These are phyloP conservation scores for Calonectria honghensis DNA, from an alignment of 2,329 filamentous ascomycete species.

Conservation along the genomic window DNA sequence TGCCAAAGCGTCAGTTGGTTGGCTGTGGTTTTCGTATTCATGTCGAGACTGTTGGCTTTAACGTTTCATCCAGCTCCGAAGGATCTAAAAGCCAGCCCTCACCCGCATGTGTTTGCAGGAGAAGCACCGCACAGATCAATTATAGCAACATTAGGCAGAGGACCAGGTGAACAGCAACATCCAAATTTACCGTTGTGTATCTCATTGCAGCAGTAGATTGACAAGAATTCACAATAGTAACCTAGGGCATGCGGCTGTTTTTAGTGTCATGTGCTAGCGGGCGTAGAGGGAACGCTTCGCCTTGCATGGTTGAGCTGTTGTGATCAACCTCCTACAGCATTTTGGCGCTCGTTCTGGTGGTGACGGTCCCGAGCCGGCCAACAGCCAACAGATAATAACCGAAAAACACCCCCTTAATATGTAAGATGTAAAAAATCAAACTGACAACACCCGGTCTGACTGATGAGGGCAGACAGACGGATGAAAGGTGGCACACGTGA, in stretches of 20 bases:
- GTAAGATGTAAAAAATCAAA: background rate
- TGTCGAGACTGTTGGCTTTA: slow-evolving; percentile 12
- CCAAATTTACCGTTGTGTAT: background rate
- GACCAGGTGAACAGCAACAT: background rate
- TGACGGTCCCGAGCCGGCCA: background rate
- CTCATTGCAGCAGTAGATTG: background rate
- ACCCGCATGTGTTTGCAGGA: background rate
- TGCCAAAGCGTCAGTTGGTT: slow-evolving; percentile 13
- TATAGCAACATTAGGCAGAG: background rate
- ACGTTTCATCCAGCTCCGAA: background rate
- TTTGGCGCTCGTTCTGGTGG: background rate
- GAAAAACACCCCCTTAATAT: background rate
- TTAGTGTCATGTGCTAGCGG: background rate
- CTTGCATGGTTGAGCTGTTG: background rate
- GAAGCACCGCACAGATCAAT: background rate
- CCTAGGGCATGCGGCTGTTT: background rate
- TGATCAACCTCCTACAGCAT: background rate
- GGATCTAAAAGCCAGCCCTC: background rate
- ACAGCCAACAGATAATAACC: background rate
- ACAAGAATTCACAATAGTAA: background rate
- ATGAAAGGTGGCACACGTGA: background rate
- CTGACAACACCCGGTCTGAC: background rate
- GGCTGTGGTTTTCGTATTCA: background rate
- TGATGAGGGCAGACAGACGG: background rate
- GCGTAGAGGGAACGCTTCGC: background rate